Conservation (phyloP, 495 filamentous ascomycete genomes). For the Talaromyces wortmannii region DNA sequence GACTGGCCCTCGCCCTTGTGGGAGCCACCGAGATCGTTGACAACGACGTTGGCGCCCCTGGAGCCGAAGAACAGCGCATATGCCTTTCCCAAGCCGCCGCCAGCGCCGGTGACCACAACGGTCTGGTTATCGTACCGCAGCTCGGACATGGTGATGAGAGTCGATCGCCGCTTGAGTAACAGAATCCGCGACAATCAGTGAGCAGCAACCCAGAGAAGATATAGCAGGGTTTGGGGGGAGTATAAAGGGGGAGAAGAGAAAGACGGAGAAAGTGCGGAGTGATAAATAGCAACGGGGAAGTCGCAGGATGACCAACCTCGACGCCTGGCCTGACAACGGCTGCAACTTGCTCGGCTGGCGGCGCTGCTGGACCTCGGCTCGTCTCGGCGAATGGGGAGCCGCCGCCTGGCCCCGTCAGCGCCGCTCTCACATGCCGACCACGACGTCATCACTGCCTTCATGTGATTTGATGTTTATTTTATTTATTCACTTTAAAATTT, state of each 20-base stretch:
- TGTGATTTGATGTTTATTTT: neutral
- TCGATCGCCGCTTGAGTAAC: neutral
- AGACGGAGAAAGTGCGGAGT: neutral
- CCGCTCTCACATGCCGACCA: constrained; percentile 31
- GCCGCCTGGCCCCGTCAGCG: constrained; percentile 16
- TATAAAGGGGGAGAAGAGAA: neutral
- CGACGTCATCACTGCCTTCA: neutral
- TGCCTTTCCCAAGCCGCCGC: constrained; percentile 88
- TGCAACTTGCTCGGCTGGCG: constrained; percentile 26
- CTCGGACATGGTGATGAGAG: constrained; percentile 54
- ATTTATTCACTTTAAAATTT: no score
- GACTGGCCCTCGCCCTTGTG: constrained; percentile 92
- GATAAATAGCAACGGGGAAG: no score
- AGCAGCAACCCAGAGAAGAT: neutral
- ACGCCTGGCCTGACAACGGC: neutral
- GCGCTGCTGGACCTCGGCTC: constrained; percentile 28
- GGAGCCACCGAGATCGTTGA: constrained; percentile 92
- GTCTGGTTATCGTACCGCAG: constrained; percentile 94
- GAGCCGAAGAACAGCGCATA: constrained; percentile 91
- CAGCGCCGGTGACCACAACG: constrained; percentile 93
- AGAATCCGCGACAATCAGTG: neutral
- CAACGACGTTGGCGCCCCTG: constrained; percentile 90
- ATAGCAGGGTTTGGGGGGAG: neutral
- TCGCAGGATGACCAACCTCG: no score
- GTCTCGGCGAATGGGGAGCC: neutral